Evolutionary conservation across 805 yeast species (phyloP), one percentile per base, ranked within the genome.

Genomic region (Wickerhamomyces pijperi): DNA sequence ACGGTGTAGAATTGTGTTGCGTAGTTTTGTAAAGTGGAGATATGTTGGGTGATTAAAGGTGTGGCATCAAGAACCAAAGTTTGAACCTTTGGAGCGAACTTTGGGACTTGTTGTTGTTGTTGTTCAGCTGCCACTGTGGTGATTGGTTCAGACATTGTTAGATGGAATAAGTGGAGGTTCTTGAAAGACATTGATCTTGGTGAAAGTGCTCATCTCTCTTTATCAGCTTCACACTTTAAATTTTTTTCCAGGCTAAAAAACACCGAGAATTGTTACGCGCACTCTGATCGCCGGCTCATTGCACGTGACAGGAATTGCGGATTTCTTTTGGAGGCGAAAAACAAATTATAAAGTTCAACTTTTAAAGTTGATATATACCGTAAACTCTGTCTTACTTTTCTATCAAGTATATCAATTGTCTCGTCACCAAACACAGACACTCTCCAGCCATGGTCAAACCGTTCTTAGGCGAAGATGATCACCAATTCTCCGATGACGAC

Each of bases 31-130:
- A 92, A 65, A 17, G 78, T 72, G 3, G 87, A 70, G 12, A 83
- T 84, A 5, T 92, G 70, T 51, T 85, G 94, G 2, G 94, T 82
- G 49, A 92, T 82, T 48, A 92, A 64, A 5, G 98, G 98, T 37
- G 95, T 92, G 3, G 98, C 97, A 70, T 92, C 98, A 47, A 92
- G 68, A 28, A 85, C 83, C 41, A 94, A 65, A 1, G 50, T 39
- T n/a, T 46, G 43, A 9, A 49, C 56, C 28, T 43, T 51, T 19
- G 23, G 23, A 21, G 23, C 6, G 9, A 21, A 21, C 23, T 7
- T 7, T 9, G 6, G 23, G 23, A 9, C 9, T 9, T 21, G 23
- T 7, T 21, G 9, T 9, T 21, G 23, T n/a, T n/a, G n/a, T n/a
- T n/a, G 23, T 21, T 21, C 23, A 28, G n/a, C n/a, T n/a, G n/a